Conservation (phyloP, 2,329 filamentous ascomycete species). For the Podosphaera xanthii region DNA sequence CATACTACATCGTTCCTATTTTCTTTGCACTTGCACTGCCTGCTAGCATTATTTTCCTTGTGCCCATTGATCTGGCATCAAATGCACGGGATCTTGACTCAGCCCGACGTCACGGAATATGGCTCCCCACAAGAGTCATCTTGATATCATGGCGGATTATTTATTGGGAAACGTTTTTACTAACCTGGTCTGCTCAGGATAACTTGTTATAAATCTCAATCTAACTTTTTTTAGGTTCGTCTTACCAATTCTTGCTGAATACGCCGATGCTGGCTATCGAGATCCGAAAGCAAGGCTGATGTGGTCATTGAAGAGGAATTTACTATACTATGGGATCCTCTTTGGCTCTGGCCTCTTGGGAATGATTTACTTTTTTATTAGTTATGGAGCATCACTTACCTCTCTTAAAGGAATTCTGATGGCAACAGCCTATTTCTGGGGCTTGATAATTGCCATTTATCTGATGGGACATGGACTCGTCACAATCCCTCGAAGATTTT, state of each 20-base stretch:
- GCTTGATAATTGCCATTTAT: constrained; percentile 76
- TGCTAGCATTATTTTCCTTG: constrained; percentile 71
- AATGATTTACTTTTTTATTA: constrained; percentile 62
- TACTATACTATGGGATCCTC: constrained; percentile 66
- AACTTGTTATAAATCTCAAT: neutral
- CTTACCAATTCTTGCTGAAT: constrained; percentile 80
- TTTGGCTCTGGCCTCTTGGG: constrained; percentile 47
- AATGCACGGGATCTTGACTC: constrained; percentile 47
- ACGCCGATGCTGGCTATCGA: constrained; percentile 80
- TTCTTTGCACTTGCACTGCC: constrained; percentile 92
- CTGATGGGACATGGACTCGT: constrained; percentile 95
- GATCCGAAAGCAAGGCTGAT: constrained; percentile 59
- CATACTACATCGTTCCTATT: constrained; percentile 72
- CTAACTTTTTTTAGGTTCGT: constrained; percentile 39
- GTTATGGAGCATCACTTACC: constrained; percentile 47
- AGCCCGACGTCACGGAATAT: constrained; percentile 53
- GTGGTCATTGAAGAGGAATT: constrained; percentile 73
- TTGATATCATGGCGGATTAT: constrained; percentile 83
- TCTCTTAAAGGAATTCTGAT: constrained; percentile 71
- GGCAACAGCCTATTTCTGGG: constrained; percentile 89
- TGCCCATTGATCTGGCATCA: constrained; percentile 88
- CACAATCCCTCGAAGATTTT: constrained; percentile 61
- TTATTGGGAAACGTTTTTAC: constrained; percentile 88
- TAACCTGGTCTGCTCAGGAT: constrained; percentile 51
- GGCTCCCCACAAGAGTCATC: constrained; percentile 57